Conservation (phyloP, 2,329 filamentous ascomycete species). For the Claviceps sp. region DNA sequence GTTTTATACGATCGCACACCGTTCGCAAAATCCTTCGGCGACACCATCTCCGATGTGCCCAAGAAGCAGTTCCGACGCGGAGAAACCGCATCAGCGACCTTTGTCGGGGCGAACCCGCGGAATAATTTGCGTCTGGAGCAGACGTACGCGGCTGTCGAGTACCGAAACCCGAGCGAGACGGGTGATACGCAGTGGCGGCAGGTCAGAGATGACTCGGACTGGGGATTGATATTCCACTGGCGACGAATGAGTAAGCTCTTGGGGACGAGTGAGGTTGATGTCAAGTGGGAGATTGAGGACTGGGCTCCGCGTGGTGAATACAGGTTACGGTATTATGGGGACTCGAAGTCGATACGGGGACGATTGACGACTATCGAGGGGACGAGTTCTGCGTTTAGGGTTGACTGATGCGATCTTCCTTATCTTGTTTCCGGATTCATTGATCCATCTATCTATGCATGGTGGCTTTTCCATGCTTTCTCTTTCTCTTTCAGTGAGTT, state of each 20-base stretch:
- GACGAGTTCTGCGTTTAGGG: slow-evolving; percentile 38
- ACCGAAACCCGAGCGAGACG: slow-evolving; percentile 9
- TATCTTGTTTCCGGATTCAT: no score
- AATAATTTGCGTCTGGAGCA: slow-evolving; percentile 70
- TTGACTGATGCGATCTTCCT: slow-evolving; percentile 6
- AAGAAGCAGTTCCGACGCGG: slow-evolving; percentile 39
- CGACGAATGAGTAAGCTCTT: slow-evolving; percentile 54
- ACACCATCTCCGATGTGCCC: slow-evolving; percentile 41
- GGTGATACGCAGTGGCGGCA: slow-evolving; percentile 39
- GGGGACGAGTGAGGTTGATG: slow-evolving; percentile 60
- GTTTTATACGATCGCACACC: slow-evolving; percentile 61
- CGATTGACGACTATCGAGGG: slow-evolving; percentile 60
- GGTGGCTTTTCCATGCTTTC: not conserved
- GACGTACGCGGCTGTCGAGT: slow-evolving; percentile 67
- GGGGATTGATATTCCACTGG: slow-evolving; percentile 73
- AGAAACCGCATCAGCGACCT: slow-evolving; percentile 48
- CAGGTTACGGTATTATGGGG: slow-evolving; percentile 68
- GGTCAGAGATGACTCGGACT: slow-evolving; percentile 67
- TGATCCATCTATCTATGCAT: not conserved
- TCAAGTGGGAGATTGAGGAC: slow-evolving; percentile 67
- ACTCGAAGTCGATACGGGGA: slow-evolving; percentile 48
- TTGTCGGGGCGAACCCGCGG: slow-evolving; percentile 76
- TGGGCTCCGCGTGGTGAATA: slow-evolving; percentile 50
- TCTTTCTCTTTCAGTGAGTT: not conserved
- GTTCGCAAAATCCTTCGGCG: slow-evolving; percentile 55